Evolutionary conservation across 768 basidiomycete species (phyloP), one percentile per base, ranked within the genome.

Genomic region (Podaxis mareebaensis): DNA sequence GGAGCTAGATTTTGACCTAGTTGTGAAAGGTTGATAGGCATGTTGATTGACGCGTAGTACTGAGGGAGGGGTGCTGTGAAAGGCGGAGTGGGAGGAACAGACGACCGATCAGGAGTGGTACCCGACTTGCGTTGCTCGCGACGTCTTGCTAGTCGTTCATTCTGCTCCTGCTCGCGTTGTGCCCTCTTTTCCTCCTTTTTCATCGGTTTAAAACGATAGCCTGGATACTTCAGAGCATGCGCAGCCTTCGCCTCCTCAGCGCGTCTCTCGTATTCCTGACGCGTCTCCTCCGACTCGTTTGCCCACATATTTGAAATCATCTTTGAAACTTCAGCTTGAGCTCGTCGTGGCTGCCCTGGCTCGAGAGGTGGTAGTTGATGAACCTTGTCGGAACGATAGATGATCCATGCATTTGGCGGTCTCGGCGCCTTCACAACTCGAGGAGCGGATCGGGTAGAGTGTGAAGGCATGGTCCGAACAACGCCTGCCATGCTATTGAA

Each of bases 351-450:
- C 70, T 70, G 67, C 20, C 73, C 76, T 26, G 72, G 72, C 39
- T 66, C 62, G 26, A 72, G 66, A 46, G 77, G 76, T 17, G 78
- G 76, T 57, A 88, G 71, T 11, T 76, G 71, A 64, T 73, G 75
- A 48, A 84, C 76, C 69, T 83, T 85, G 65, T 85, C 81, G 2
- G 88, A 85, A 46, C 92, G 85, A 73, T 90, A 94, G 15, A 93
- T 66, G 63, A 94, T 93, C 90, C 91, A 94, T 0, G 92, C 87
- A 70, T 93, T 94, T 10, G 87, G 85, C 3, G 92, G 92, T 0
- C 92, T 82, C 10, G 89, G 88, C 4, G 81, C 79, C 60, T 79
- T 74, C 17, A 74, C 64, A 49, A 42, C 36, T 33, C 46, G 22
- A 53, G 59, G 39, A 26, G 64, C 26, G 3, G 62, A 39, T 24